Evolutionary conservation across 371 early-diverging fungal genomes (phyloP), one percentile per base, ranked within the genome.

Genomic region (Lichtheimia ornata): DNA sequence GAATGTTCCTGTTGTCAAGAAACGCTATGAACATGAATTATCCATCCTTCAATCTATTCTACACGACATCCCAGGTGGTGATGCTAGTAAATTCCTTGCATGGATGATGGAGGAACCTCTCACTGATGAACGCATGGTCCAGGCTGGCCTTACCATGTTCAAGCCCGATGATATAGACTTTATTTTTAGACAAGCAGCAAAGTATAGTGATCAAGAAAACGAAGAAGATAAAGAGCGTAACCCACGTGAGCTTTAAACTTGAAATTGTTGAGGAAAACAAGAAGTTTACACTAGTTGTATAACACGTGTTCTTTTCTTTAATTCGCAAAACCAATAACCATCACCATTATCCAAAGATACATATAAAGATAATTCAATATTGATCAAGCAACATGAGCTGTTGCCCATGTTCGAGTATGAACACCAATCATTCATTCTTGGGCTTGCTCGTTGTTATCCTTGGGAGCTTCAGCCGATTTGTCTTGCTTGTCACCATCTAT

Each of bases 121-220:
- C 27, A 41, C 15, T 18, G 65, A 15, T 20, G 47, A 47, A 28
- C 53, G n/a, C 27, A 47, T 43, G 53, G 55, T 20, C 12, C 18
- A 49, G 11, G 53, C 28, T 40, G 74, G 71, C 0, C 49, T 79
- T 44, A 59, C 58, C 4, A 45, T 54, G 22, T 79, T 72, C 47
- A 28, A 56, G 13, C 65, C 70, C 62, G 61, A 74, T 12, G 76
- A 76, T 52, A 68, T 79, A 15, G 56, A 64, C 5, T 76, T 71
- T 70, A 73, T 76, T 3, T 66, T 61, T 50, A 50, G 56, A 18
- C 73, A 78, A 50, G 71, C 17, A 35, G 30, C 41, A 25, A 53
- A 53, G 40, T 44, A 47, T 24, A 53, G 12, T 18, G 56, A 49
- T 49, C 25, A 30, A 6, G n/a, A 24, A 35, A 20, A 25, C 15